A percentile compares a stretch with the other conserved stretches of the same genome.
Evolutionary conservation across 805 yeast species (phyloP).

Genomic region (Hanseniaspora thailandica): DNA sequence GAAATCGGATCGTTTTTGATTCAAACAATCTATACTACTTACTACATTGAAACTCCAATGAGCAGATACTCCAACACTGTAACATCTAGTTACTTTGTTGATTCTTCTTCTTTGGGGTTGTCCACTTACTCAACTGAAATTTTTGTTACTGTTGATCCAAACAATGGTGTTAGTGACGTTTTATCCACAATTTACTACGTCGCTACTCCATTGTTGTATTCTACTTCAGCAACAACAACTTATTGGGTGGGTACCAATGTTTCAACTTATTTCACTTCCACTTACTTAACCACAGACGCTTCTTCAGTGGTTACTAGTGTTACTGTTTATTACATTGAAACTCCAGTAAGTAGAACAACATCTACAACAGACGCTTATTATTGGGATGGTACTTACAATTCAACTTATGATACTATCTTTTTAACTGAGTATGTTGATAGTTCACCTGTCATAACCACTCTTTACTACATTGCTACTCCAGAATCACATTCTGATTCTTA

Average conservation of each 20-base stretch:
- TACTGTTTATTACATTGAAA: slow-evolving; percentile 15
- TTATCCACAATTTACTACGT: slow-evolving; percentile 16
- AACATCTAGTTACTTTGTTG: slow-evolving; percentile 10
- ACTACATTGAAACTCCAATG: slow-evolving; percentile 14
- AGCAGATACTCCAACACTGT: neutral
- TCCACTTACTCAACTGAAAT: neutral
- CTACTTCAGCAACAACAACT: slow-evolving; percentile 5
- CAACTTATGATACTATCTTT: neutral
- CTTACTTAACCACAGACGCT: slow-evolving; percentile 15
- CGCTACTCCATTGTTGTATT: slow-evolving; percentile 16
- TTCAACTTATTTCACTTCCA: slow-evolving; percentile 15
- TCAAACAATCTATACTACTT: slow-evolving; percentile 5
- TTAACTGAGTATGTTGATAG: neutral
- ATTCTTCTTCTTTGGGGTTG: neutral
- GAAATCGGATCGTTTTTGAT: neutral
- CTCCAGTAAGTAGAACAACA: slow-evolving; percentile 6
- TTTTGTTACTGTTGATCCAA: neutral
- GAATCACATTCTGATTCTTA: neutral
- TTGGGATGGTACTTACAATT: slow-evolving; percentile 5
- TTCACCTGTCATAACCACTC: slow-evolving; percentile 14
- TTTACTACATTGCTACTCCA: slow-evolving; percentile 19
- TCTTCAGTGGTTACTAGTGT: slow-evolving; percentile 12
- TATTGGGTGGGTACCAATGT: slow-evolving; percentile 15
- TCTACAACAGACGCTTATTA: neutral
- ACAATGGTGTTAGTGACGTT: neutral